These are phyloP conservation scores for Suhomyces sp. DNA, from an alignment of 805 yeast genomes.

Conservation along the genomic window DNA sequence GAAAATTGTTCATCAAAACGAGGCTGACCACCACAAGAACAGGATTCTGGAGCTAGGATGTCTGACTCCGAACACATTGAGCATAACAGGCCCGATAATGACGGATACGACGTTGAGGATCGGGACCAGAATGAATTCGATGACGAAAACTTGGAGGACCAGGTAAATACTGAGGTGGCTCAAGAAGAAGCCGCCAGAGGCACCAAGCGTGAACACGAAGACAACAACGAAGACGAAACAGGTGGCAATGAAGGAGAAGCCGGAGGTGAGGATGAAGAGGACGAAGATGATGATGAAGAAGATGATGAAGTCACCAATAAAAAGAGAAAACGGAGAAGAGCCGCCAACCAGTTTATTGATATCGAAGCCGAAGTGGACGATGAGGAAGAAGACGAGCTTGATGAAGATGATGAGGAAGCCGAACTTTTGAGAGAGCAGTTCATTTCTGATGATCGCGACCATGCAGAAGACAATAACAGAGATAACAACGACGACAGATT, in stretches of 20 bases:
- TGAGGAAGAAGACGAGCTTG: constrained; percentile 91
- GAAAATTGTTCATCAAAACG: not conserved
- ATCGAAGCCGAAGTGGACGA: constrained; percentile 99
- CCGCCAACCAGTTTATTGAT: constrained; percentile 86
- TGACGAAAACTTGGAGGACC: constrained; percentile 7
- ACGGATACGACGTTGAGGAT: constrained; percentile 11
- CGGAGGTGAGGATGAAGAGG: constrained; percentile 37
- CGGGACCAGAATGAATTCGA: constrained; percentile 11
- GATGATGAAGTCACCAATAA: constrained; percentile 50
- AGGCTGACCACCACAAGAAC: not conserved
- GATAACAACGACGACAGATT: constrained; percentile 62
- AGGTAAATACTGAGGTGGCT: constrained; percentile 4
- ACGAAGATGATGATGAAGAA: constrained; percentile 50
- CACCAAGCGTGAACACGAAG: not conserved
- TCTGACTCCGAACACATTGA: constrained; percentile 1
- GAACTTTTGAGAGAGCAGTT: constrained; percentile 80
- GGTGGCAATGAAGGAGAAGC: constrained; percentile 7
- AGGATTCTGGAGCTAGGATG: not conserved
- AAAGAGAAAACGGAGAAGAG: constrained; percentile 45
- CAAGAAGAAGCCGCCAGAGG: constrained; percentile 5
- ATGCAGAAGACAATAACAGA: constrained; percentile 27
- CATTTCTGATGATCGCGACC: constrained; percentile 67
- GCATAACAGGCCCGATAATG: constrained; percentile 1
- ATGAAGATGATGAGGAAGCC: constrained; percentile 87
- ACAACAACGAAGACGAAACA: constrained; percentile 1